A percentile compares a stretch with the other conserved stretches of the same genome.
Evolutionary conservation across 2,329 filamentous ascomycete species (phyloP).

Genomic region (Fusarium luffae): DNA sequence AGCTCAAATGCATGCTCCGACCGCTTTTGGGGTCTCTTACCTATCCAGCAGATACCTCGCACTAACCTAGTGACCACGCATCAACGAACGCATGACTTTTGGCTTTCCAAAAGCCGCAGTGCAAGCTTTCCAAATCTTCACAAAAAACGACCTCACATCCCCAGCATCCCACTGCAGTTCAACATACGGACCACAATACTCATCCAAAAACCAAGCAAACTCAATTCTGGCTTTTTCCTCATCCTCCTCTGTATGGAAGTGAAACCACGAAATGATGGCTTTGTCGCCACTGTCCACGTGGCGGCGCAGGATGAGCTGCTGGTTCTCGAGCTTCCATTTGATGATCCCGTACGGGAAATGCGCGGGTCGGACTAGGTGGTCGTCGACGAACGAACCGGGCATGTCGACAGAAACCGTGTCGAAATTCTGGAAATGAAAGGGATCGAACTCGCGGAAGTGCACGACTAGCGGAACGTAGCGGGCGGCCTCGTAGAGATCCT

Average conservation of each 20-base stretch:
- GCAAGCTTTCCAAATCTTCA: neutral
- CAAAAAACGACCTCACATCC: accelerated
- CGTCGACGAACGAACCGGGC: neutral
- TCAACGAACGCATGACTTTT: neutral
- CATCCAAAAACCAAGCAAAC: neutral
- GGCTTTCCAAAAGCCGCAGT: neutral
- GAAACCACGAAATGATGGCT: neutral
- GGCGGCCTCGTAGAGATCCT: neutral
- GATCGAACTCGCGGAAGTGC: neutral
- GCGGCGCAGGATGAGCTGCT: neutral
- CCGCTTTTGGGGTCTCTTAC: neutral
- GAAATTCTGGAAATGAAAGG: neutral
- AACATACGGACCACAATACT: neutral
- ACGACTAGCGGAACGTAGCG: accelerated
- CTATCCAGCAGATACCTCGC: neutral
- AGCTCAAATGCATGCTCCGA: too few species aligned
- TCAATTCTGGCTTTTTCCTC: neutral
- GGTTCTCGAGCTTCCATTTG: neutral
- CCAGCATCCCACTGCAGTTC: neutral
- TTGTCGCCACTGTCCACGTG: accelerated
- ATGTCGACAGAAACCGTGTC: neutral
- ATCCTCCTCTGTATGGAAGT: neutral
- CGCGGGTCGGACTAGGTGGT: neutral
- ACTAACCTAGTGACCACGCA: too few species aligned
- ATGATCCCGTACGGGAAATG: neutral